Evolutionary conservation across 2,329 filamentous ascomycete genomes (phyloP).

Genomic region (Ophiosphaerella narmari): DNA sequence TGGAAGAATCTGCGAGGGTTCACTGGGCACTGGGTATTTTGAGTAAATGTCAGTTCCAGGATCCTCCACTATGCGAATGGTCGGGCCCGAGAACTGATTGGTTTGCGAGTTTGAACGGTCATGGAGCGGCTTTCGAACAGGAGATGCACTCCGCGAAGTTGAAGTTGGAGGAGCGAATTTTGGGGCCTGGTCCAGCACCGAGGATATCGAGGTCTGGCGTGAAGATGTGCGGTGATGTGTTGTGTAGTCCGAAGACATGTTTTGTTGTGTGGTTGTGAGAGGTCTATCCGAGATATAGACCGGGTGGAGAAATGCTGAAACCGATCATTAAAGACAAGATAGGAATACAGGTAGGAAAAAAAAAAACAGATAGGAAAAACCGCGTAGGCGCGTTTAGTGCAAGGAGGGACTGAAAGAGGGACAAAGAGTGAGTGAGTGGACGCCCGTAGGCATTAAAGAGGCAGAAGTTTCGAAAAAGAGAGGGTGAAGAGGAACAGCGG

Average conservation of each 20-base stretch:
- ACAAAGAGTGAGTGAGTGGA: slow-evolving; percentile 44
- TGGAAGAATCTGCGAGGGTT: slow-evolving; percentile 46
- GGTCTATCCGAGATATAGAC: slow-evolving; percentile 28
- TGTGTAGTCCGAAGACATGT: slow-evolving; percentile 37
- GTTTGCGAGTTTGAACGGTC: slow-evolving; percentile 45
- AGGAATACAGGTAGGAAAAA: slow-evolving; percentile 22
- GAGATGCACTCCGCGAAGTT: slow-evolving; percentile 34
- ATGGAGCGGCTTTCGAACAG: slow-evolving; percentile 43
- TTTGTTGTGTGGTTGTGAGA: slow-evolving; percentile 26
- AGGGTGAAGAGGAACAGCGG: slow-evolving; percentile 34
- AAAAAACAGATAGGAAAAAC: slow-evolving; percentile 18
- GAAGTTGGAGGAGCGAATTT: slow-evolving; percentile 38
- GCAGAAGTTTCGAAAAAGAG: slow-evolving; percentile 32
- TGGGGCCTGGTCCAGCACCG: slow-evolving; percentile 35
- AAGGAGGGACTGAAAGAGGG: slow-evolving; percentile 44
- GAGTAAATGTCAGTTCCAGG: slow-evolving; percentile 42
- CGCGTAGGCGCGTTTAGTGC: slow-evolving; percentile 22
- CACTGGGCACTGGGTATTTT: slow-evolving; percentile 47
- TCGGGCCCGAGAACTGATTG: slow-evolving; percentile 45
- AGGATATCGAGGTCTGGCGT: slow-evolving; percentile 26
- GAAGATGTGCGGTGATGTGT: slow-evolving; percentile 31
- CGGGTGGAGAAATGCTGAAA: slow-evolving; percentile 28
- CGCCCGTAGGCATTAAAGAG: slow-evolving; percentile 43
- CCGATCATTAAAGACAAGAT: slow-evolving; percentile 38
- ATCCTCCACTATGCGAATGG: slow-evolving; percentile 49